These are phyloP conservation scores for Hypoxylon cercidicola DNA, from an alignment of 495 filamentous ascomycete species.

Conservation along the genomic window DNA sequence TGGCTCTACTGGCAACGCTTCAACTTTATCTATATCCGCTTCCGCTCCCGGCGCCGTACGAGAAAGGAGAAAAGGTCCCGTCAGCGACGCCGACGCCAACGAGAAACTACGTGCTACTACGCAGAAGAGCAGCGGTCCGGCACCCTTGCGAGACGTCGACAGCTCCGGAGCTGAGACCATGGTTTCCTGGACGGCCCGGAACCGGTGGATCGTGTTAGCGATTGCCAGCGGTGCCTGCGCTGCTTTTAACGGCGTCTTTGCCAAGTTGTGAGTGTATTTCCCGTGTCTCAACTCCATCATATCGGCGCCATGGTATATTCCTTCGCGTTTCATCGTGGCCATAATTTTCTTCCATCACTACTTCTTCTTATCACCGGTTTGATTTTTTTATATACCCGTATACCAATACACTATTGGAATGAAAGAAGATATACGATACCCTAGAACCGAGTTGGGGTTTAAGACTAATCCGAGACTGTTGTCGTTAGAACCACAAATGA, in stretches of 20 bases:
- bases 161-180: slow-evolving; percentile 17
- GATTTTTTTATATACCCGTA: background rate
- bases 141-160: background rate
- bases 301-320: too few species aligned
- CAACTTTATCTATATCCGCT: slow-evolving; percentile 17
- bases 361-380: too few species aligned
- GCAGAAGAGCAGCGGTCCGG: slow-evolving; percentile 3
- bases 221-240: slow-evolving; percentile 89
- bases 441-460: background rate
- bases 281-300: background rate
- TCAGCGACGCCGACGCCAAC: background rate
- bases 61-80: slow-evolving; percentile 5
- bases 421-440: too few species aligned
- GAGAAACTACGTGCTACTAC: background rate
- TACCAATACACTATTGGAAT: background rate
- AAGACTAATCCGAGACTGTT: slow-evolving; percentile 7
- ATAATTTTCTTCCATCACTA: too few species aligned
- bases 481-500: slow-evolving; percentile 79
- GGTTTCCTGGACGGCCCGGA: slow-evolving; percentile 49
- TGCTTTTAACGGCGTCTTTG: slow-evolving; percentile 94
- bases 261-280: slow-evolving; percentile 77
- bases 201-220: slow-evolving; percentile 83
- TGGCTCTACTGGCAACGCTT: slow-evolving; percentile 5
- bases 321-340: too few species aligned
- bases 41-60: slow-evolving; percentile 8